Evolutionary conservation across 345 rosid genomes (phyloP), one percentile per base, ranked within the genome.

Genomic region (Aquilaria malaccensis): DNA sequence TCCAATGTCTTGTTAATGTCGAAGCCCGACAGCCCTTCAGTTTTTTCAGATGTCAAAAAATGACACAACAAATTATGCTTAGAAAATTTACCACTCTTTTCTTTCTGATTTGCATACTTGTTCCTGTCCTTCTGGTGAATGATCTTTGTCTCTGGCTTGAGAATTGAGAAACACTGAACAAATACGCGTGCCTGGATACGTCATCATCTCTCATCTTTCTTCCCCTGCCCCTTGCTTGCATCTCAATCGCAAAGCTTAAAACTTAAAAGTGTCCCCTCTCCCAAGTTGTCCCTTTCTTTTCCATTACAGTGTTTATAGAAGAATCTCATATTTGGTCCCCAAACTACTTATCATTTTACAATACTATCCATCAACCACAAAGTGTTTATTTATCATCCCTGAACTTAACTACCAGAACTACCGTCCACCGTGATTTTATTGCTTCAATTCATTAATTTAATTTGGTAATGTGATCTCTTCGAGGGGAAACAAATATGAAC

Each of bases 161-260:
- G 7, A 2, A 30, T 14, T 48, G 41, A 30, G 47, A 29, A 71
- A 66, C 63, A 6, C 10, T 56, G 67, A 65, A 66, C 63, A 76
- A 65, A 72, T 52, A 46, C 76, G 89, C 95, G 81, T 85, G 91
- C 87, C 75, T 63, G 59, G 46, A 55, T 62, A 66, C 83, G 73
- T 79, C 86, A 77, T 67, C 79, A 29, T 75, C 79, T 52, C 69
- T 53, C 30, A 56, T 60, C 67, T 55, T 65, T 65, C 60, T 15
- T 4, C 22, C 30, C 30, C 52, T 58, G 30, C 50, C 30, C 10
- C 22, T 53, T 48, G 10, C 52, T 52, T 47, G 9, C 43, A 46
- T 32, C 15, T n/a, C 15, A 31, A 14, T 13, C 7, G 22, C 22
- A 22, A 22, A 22, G 22, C 1, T 22, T 22, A 22, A 22, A 22